These are phyloP conservation scores for Gracilaria domingensis DNA, from an alignment of 23 red algal species.

Conservation along the genomic window DNA sequence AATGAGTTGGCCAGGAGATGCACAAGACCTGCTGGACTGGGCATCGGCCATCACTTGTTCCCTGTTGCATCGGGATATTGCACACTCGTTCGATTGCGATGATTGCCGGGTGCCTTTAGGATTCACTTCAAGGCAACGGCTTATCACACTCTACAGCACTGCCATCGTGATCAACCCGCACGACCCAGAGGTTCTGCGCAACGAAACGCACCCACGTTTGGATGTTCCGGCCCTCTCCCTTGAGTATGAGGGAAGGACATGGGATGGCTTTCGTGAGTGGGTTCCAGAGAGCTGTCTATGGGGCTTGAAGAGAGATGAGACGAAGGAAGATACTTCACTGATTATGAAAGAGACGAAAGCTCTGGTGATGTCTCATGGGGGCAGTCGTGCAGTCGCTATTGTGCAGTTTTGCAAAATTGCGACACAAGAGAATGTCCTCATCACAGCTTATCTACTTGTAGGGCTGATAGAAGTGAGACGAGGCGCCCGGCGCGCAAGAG, in stretches of 20 bases:
- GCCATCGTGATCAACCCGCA: background rate
- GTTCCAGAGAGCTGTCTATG: constrained; percentile 52
- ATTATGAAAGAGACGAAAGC: background rate
- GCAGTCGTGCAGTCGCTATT: background rate
- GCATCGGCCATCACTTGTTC: constrained; percentile 6
- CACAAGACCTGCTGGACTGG: constrained; percentile 43
- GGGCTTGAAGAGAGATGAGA: constrained; percentile 12
- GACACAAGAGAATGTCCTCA: background rate
- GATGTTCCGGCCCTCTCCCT: constrained; percentile 24
- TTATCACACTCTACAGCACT: constrained; percentile 7
- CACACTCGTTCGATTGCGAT: constrained; percentile 19
- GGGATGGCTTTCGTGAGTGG: constrained; percentile 54
- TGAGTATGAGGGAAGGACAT: background rate
- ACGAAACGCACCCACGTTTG: constrained; percentile 5
- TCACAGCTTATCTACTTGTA: constrained; percentile 27
- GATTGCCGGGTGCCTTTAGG: constrained; percentile 14
- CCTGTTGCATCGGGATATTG: background rate
- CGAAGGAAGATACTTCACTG: background rate
- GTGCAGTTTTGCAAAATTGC: background rate
- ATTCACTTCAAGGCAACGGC: background rate
- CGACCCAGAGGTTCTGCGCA: background rate
- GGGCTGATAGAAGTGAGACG: background rate
- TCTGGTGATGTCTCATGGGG: constrained; percentile 20
- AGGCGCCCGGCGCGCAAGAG: background rate
- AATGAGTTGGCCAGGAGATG: constrained; percentile 18